Evolutionary conservation across 306 rosid genomes (phyloP).

Genomic region (Argentina anserina): DNA sequence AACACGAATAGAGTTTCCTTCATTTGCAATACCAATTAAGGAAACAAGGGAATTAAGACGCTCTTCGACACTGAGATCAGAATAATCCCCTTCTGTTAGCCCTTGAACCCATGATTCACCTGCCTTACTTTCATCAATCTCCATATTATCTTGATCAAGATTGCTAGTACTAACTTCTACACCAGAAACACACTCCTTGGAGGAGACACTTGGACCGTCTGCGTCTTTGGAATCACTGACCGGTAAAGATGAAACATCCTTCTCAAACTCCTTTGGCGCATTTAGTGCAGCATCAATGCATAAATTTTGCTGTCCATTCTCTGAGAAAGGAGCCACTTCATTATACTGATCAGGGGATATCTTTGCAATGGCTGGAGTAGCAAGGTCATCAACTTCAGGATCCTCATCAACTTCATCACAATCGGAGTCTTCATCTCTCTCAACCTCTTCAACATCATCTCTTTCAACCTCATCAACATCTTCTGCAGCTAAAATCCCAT

Average conservation of each 20-base stretch:
- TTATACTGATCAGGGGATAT: conserved; percentile 43
- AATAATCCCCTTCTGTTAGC: conserved; percentile 89
- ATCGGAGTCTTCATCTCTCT: conserved; percentile 90
- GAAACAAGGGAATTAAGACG: conserved; percentile 85
- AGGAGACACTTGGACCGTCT: conserved; percentile 36
- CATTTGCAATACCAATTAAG: conserved; percentile 88
- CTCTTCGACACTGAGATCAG: conserved; percentile 92
- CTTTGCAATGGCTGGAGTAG: conserved; percentile 49
- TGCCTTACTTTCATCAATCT: conserved; percentile 91
- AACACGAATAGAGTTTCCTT: conserved; percentile 90
- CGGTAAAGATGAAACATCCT: conserved; percentile 45
- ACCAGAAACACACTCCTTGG: conserved; percentile 34
- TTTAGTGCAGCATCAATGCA: conserved; percentile 34
- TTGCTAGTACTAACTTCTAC: conserved; percentile 36
- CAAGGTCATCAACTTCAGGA: conserved; percentile 82
- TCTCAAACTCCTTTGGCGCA: conserved; percentile 52
- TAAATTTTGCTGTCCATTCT: conserved; percentile 52
- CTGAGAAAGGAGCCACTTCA: conserved; percentile 41
- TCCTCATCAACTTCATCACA: conserved; percentile 97
- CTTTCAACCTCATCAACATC: conserved; percentile 89
- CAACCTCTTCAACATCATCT: conserved; percentile 80
- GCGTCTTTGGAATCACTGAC: conserved; percentile 54
- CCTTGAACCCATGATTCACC: conserved; percentile 99
- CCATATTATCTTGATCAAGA: conserved; percentile 74
- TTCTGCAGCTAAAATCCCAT: conserved; percentile 81